Evolutionary conservation across 2,329 filamentous ascomycete genomes (phyloP).

Genomic region (Endothia cerciana): DNA sequence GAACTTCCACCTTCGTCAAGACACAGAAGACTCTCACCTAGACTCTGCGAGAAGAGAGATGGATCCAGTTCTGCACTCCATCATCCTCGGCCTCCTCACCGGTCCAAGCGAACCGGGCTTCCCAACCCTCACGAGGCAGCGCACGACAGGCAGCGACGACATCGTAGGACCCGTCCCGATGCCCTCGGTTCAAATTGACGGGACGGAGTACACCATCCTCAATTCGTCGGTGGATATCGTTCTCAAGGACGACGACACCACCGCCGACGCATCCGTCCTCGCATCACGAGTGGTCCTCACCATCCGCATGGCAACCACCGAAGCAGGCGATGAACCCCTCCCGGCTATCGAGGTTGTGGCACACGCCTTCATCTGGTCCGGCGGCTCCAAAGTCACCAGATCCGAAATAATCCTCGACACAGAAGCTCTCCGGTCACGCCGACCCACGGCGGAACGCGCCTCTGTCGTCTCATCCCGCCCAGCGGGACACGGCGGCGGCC

Average conservation of each 20-base stretch:
- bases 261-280: background rate
- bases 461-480: background rate
- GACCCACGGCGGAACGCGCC: background rate
- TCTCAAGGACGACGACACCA: background rate
- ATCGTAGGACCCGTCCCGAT: background rate
- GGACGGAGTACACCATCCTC: background rate
- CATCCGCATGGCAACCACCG: background rate
- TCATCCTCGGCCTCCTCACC: background rate
- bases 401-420: conserved; percentile 12
- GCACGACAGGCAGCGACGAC: background rate
- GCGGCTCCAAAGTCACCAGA: background rate
- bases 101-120: background rate
- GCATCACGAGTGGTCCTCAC: conserved; percentile 21
- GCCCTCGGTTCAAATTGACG: background rate
- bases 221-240: background rate
- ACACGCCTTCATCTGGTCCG: conserved; percentile 5
- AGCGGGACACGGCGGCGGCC: background rate
- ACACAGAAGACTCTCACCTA: background rate
- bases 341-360: conserved; percentile 1
- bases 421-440: background rate
- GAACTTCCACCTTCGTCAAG: background rate
- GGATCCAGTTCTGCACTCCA: background rate
- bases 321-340: background rate
- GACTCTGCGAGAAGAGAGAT: background rate
- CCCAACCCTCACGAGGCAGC: background rate